phyloP scores from a whole-genome alignment of 257 asterid species.

The Rehmannia glutinosa region DNA sequence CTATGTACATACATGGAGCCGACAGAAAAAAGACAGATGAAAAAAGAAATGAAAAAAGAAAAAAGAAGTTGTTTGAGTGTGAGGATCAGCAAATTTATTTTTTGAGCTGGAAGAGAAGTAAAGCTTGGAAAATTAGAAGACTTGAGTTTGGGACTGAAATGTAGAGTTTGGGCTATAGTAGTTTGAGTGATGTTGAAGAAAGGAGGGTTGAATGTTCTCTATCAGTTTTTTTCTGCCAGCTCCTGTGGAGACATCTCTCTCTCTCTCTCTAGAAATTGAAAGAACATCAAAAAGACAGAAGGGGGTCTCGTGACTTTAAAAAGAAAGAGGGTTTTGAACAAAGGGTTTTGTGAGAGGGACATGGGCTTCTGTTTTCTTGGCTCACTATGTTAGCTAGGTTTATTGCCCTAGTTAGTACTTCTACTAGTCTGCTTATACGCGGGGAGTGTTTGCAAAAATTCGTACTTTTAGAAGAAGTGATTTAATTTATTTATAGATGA shows the following conservation, averaged over 20 bases:
- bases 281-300: conserved; percentile 30
- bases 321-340: conserved; percentile 3
- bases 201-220: conserved; percentile 59
- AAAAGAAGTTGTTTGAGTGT: background rate
- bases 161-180: conserved; percentile 29
- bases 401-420: conserved; percentile 50
- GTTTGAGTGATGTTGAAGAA: conserved; percentile 72
- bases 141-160: conserved; percentile 61
- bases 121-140: conserved; percentile 41
- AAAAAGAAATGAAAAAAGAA: background rate
- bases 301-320: conserved; percentile 90
- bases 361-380: conserved; percentile 34
- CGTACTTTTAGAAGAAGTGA: too few species aligned
- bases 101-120: conserved; percentile 32
- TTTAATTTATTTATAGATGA: too few species aligned
- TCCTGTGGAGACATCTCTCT: conserved; percentile 44
- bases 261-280: conserved; percentile 50
- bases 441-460: conserved; percentile 5
- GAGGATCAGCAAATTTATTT: conserved; percentile 21
- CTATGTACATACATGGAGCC: conserved; percentile 56
- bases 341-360: conserved; percentile 43
- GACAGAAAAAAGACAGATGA: conserved; percentile 58
- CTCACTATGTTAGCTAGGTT: conserved; percentile 28
- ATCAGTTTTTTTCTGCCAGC: conserved; percentile 72
- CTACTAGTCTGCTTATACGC: conserved; percentile 23